Evolutionary conservation across 2,329 filamentous ascomycete genomes (phyloP).

Genomic region (Teratosphaeria gauchensis): DNA sequence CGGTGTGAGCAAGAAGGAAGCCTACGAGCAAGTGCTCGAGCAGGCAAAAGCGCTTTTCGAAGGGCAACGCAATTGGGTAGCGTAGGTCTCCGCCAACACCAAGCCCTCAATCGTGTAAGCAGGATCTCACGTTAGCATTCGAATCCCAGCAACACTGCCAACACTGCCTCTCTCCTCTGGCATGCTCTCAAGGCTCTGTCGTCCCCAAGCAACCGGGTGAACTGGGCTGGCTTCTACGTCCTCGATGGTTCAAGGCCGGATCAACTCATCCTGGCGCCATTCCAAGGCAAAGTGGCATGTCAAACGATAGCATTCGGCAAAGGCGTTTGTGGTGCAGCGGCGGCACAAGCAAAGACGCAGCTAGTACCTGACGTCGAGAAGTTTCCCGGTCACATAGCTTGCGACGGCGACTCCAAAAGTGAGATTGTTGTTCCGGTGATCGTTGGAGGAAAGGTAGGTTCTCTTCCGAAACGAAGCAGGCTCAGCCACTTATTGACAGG

Average conservation of each 20-base stretch:
- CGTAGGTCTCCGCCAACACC: neutral
- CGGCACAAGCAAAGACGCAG: slow-evolving; percentile 51
- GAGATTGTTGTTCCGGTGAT: slow-evolving; percentile 74
- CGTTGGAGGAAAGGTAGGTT: slow-evolving; percentile 36
- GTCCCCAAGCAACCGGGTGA: slow-evolving; percentile 55
- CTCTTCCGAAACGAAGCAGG: neutral
- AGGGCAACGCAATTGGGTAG: slow-evolving; percentile 70
- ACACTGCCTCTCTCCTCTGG: slow-evolving; percentile 67
- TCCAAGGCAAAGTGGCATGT: slow-evolving; percentile 68
- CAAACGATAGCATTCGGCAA: slow-evolving; percentile 64
- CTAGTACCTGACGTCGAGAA: slow-evolving; percentile 57
- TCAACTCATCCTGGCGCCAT: slow-evolving; percentile 66
- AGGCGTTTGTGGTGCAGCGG: slow-evolving; percentile 68
- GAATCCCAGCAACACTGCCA: slow-evolving; percentile 58
- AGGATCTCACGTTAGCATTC: neutral
- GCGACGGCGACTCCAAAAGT: slow-evolving; percentile 64
- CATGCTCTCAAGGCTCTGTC: slow-evolving; percentile 67
- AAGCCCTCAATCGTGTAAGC: neutral
- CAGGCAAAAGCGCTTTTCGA: slow-evolving; percentile 61
- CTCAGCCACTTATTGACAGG: neutral
- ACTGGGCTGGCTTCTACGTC: slow-evolving; percentile 77
- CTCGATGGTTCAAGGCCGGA: slow-evolving; percentile 40
- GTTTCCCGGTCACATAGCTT: slow-evolving; percentile 75
- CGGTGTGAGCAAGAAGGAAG: slow-evolving; percentile 59
- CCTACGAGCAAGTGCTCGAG: slow-evolving; percentile 63